Percentiles rank a stretch among this genome's conserved stretches.
Evolutionary conservation across 192 early-diverging fungal species (phyloP).

Genomic region (Chytriomyces sp.): DNA sequence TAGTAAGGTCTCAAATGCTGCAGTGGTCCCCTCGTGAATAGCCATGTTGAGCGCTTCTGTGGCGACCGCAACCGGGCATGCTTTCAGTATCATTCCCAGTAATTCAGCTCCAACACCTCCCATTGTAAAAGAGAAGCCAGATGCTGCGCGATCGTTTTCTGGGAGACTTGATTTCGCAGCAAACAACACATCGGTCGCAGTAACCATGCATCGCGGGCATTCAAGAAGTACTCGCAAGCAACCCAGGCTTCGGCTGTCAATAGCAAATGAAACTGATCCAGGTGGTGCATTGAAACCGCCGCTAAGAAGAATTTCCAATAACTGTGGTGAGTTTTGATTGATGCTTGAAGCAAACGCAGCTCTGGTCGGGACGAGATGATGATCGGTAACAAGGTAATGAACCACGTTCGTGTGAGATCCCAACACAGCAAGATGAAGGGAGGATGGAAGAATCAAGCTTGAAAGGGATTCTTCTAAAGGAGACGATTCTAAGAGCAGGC

Average conservation of each 20-base stretch:
- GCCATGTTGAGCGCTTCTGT: conserved; percentile 29
- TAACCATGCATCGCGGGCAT: not conserved
- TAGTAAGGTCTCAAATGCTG: not conserved
- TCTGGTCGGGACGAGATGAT: not conserved
- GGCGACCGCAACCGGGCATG: not conserved
- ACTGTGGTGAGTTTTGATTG: not conserved
- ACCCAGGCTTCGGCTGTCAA: conserved; percentile 11
- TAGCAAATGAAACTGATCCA: conserved; percentile 22
- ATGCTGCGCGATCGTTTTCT: not conserved
- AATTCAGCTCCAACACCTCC: not conserved
- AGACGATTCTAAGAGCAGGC: not conserved
- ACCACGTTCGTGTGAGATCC: not conserved
- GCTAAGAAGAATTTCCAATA: conserved; percentile 1
- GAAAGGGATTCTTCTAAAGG: not conserved
- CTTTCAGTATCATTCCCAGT: not conserved
- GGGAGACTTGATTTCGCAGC: conserved; percentile 12
- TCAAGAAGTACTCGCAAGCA: conserved; percentile 10
- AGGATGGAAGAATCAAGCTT: not conserved
- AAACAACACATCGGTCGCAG: conserved; percentile 26
- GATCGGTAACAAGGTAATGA: not conserved
- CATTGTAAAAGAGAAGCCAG: not conserved
- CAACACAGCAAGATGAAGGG: conserved; percentile 17
- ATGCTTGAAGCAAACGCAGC: conserved; percentile 29
- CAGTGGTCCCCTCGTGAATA: conserved; percentile 12
- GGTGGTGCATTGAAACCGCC: not conserved